Conservation (phyloP, 352 stramenopile species). For the Phytophthora pisi region DNA sequence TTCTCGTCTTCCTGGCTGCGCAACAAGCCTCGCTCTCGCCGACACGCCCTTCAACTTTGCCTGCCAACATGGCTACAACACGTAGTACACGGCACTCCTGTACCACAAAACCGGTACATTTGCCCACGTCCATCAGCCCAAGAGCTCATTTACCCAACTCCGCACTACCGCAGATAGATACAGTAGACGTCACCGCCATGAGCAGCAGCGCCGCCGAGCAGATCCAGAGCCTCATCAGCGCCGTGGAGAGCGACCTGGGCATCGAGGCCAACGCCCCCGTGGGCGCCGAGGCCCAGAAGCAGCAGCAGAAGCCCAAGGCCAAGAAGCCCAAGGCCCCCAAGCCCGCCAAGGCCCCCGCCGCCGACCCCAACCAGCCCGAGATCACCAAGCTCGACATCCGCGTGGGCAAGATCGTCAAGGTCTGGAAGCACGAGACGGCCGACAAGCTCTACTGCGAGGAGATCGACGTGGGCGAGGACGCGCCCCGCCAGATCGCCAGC, state of each 20-base stretch:
- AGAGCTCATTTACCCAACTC: not conserved
- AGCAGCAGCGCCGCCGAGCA: constrained; percentile 55
- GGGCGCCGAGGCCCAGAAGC: constrained; percentile 32
- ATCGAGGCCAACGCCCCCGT: constrained; percentile 72
- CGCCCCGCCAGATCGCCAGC: constrained; percentile 85
- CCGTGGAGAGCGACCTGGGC: constrained; percentile 77
- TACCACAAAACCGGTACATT: not conserved
- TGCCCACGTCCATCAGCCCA: not conserved
- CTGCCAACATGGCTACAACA: too few relatives aligned
- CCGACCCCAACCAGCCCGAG: constrained; percentile 71
- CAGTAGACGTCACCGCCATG: constrained; percentile 13
- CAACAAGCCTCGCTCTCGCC: too few relatives aligned
- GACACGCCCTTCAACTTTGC: too few relatives aligned
- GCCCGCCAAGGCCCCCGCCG: constrained; percentile 45
- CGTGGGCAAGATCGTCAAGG: constrained; percentile 91
- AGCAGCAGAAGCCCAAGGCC: constrained; percentile 40
- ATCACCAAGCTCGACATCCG: constrained; percentile 94
- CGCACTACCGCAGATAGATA: not conserved
- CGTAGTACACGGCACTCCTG: not conserved
- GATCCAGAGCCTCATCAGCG: constrained; percentile 70
- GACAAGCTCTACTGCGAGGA: constrained; percentile 94
- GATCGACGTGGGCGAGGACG: constrained; percentile 91
- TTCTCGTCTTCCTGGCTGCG: too few relatives aligned
- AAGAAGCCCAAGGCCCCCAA: constrained; percentile 59
- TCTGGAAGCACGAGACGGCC: constrained; percentile 91